Evolutionary conservation across 1,284 basidiomycete genomes (phyloP), one percentile per base, ranked within the genome.

Genomic region (Mycena sp.): DNA sequence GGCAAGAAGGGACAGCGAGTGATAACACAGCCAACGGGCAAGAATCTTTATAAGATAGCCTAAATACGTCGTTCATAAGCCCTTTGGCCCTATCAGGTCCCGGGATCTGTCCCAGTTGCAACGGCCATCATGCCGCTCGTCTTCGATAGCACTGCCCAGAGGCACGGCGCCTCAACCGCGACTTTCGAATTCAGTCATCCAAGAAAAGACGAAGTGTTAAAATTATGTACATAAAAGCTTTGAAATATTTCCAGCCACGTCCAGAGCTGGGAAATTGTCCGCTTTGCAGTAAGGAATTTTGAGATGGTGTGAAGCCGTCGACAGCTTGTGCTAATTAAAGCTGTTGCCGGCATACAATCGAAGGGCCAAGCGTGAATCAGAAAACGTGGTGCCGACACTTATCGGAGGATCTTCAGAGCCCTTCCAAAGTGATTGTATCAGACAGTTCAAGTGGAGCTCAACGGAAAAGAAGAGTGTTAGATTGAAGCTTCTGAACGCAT

Each of bases 251-350:
- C 32, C 17, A 50, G 32, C 16, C 30, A 43, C 48, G 48, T 50
- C 30, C 32, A 50, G 48, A 50, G 30, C 48, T 30, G 19, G 17
- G 45, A 48, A 48, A 48, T 30, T 45, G 46, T 49, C 29, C 29
- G 46, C 46, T 32, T 48, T 48, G n/a, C n/a, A n/a, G 48, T 48
- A 19, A 19, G 32, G 14, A 37, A 50, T 50, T 23, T 50, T 50
- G n/a, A 37, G 48, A 50, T 50, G 30, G 48, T 26, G 48, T 50
- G 48, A 50, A 35, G 32, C 32, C 10, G 32, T 50, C 9, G 30
- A 50, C n/a, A 50, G 21, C 32, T 50, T 50, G 48, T 50, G 19
- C 48, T 21, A 50, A 50, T 43, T 43, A 23, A 43, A 43, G 41
- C 41, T 21, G n/a, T 7, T 49, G 9, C 46, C 46, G 46, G 46